Evolutionary conservation across 1,284 basidiomycete species (phyloP), one percentile per base, ranked within the genome.

Genomic region (Taiwanofungus camphoratus): DNA sequence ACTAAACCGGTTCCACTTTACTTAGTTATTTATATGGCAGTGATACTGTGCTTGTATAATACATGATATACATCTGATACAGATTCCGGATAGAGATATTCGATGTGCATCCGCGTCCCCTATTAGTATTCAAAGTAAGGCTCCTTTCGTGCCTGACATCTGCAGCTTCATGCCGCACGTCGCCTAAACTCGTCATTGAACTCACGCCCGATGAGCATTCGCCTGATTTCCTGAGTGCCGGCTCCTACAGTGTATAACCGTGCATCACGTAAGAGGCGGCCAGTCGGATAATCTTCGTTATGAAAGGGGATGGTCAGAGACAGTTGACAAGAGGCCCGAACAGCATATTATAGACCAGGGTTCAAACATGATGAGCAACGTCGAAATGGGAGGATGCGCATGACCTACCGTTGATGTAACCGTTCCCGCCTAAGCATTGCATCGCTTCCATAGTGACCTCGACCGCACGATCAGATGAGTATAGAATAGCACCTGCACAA

Each of bases 341-440:
- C 7, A 27, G 26, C 7, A 27, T 13, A 27, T 27, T 8, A n/a
- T n/a, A n/a, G n/a, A n/a, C n/a, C n/a, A n/a, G n/a, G n/a, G n/a
- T n/a, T n/a, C 13, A 33, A 15, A 24, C 15, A 21, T 9, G 27
- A 26, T 18, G 31, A 18, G 15, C 23, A 19, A 24, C 12, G n/a
- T 9, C 16, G 26, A 36, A 18, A 38, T 41, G 15, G 42, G 37
- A 41, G n/a, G 26, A 7, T 9, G 31, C 31, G 37, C 5, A 62
- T 69, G 49, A 16, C 8, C 9, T 44, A 85, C 88, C 89, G 52
- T 93, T 92, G 61, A 93, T 92, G 60, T 94, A 94, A 5, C 92
- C 92, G 61, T 94, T 94, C 4, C 92, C 92, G 46, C 92, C 92
- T 42, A 94, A 70, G 60, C 87, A 92, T 58, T 95, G 92, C 82